Conservation (phyloP, 192 early-diverging fungal species). For the Umbelopsis sp. region DNA sequence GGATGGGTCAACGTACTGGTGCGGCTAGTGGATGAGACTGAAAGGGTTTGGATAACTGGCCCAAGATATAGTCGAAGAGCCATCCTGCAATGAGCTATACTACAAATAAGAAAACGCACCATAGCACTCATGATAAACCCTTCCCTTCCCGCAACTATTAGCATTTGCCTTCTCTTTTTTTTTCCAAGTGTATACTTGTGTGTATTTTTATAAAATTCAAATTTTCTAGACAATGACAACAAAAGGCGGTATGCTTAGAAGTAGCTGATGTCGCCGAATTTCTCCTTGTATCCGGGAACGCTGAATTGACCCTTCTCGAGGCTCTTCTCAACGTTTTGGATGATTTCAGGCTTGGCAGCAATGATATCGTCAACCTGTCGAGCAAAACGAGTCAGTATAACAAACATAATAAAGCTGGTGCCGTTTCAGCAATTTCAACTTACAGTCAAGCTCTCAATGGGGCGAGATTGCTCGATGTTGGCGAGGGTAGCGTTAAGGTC, state of each 20-base stretch:
- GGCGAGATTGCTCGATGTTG: constrained; percentile 94
- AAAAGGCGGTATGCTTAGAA: constrained; percentile 52
- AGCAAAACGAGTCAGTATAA: constrained; percentile 17
- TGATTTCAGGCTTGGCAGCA: constrained; percentile 91
- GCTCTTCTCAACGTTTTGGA: constrained; percentile 87
- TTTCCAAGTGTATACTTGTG: background rate
- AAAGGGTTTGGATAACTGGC: constrained; percentile 27
- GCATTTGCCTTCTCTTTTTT: background rate
- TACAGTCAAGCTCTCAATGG: constrained; percentile 92
- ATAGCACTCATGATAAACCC: background rate
- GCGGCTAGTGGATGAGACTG: constrained; percentile 27
- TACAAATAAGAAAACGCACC: background rate
- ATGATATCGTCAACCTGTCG: constrained; percentile 89
- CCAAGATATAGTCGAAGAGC: constrained; percentile 24
- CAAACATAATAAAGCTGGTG: background rate
- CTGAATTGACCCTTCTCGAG: constrained; percentile 89
- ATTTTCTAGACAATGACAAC: constrained; percentile 20
- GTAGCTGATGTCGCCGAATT: constrained; percentile 77
- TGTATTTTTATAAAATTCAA: constrained; percentile 18
- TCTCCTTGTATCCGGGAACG: constrained; percentile 95
- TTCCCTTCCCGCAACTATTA: background rate
- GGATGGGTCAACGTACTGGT: constrained; percentile 33
- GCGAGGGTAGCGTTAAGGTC: constrained; percentile 87
- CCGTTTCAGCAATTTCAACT: constrained; percentile 19
- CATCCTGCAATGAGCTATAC: background rate